Base-by-base conservation (phyloP, 2,329 filamentous ascomycete genomes). In the Beauveria brongniartii region DNA sequence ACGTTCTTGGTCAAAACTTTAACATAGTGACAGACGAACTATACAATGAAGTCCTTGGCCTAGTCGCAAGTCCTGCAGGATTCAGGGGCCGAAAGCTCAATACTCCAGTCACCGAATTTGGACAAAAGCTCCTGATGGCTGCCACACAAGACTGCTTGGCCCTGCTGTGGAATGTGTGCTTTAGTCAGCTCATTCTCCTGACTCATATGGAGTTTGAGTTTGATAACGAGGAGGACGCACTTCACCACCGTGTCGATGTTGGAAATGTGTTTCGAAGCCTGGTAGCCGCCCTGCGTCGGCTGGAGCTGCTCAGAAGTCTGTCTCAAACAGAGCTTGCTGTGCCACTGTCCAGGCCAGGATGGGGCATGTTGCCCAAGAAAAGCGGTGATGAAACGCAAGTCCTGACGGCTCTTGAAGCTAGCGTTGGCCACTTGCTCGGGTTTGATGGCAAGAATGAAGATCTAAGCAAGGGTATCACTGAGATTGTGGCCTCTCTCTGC, bases 121-220 rank as follows among this genome's bases (percentile, higher is more conserved):
- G 93, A 20, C 83, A 86, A 46, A 90, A 85, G 66, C 76, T 92
- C 2, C 78, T 92, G 16, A 83, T 96, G 12, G 87, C 86, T 63
- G 88, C 91, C 7, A 85, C 90, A 0, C 89, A 93, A 69, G 92
- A 97, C 69, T 88, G 84, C 14, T 82, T 94, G 7, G 81, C 88
- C 55, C 75, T 90, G 37, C 88, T 89, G 63, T 87, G 86, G 75
- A 84, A 84, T 63, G 79, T 94, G 9, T 85, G 95, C 55, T 85
- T 95, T 64, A 91, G 93, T 69, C 83, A 97, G 62, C 77, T 97
- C 2, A 81, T 94, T 3, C 80, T 99, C 7, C 80, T 96, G 18
- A 82, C 94, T 10, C 92, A 97, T 72, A 88, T 97, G 80, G 89
- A 94, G 71, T 87, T 87, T 44, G 91, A 94, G 69, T 83, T 90